These are phyloP conservation scores for Carpediemonas membranifera DNA, from an alignment of 78 protist genomes.

Conservation along the genomic window DNA sequence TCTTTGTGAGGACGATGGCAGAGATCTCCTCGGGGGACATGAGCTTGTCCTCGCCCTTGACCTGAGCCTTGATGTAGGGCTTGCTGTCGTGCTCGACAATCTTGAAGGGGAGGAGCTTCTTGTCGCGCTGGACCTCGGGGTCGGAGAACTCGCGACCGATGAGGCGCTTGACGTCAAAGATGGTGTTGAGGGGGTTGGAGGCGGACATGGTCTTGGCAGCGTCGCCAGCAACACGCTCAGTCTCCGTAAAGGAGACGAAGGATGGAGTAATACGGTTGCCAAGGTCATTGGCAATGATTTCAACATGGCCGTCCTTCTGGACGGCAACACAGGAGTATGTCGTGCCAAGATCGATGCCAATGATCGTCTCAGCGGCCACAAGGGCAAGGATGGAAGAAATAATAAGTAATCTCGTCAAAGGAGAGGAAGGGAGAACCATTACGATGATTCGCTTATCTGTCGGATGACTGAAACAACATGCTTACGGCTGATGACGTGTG, in stretches of 20 bases:
- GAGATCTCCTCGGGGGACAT: slow-evolving; percentile 33
- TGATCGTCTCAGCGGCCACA: too few species aligned
- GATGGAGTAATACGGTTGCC: slow-evolving; percentile 74
- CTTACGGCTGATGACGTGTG: too few species aligned
- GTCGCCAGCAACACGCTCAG: slow-evolving; percentile 2
- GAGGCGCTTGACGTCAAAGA: slow-evolving; percentile 28
- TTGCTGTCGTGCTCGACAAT: slow-evolving; percentile 33
- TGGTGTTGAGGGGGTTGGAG: slow-evolving; percentile 16
- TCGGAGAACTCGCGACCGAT: slow-evolving; percentile 21
- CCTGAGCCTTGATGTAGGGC: slow-evolving; percentile 25
- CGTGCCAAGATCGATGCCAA: too few species aligned
- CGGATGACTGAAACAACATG: too few species aligned
- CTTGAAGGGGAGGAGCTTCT: slow-evolving; percentile 76
- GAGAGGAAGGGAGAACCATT: too few species aligned
- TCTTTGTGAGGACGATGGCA: slow-evolving; percentile 34
- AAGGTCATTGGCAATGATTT: too few species aligned
- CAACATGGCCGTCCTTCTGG: slow-evolving; percentile 54
- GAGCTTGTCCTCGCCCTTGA: slow-evolving; percentile 6
- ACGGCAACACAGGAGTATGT: too few species aligned
- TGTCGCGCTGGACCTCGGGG: slow-evolving; percentile 47
- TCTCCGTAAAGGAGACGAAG: slow-evolving; percentile 40
- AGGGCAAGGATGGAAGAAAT: too few species aligned
- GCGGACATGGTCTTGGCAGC: slow-evolving; percentile 18
- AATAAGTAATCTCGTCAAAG: too few species aligned
- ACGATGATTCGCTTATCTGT: too few species aligned